Conservation (phyloP, 352 stramenopile genomes). For the Globisporangium mamillatum region DNA sequence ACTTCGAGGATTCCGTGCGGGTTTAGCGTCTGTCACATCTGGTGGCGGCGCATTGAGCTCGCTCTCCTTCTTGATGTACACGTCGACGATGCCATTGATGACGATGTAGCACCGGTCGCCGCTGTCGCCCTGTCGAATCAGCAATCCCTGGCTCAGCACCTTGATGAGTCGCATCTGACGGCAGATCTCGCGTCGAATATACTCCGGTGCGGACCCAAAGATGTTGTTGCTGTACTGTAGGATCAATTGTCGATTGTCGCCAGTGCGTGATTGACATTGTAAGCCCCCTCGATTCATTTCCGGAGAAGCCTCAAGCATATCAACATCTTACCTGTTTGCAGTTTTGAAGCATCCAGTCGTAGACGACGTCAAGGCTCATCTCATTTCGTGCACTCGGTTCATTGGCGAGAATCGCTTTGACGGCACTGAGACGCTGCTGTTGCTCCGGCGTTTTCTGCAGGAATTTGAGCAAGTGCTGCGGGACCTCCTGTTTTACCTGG, state of each 20-base stretch:
- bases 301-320: background rate
- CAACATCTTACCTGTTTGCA: constrained; percentile 49
- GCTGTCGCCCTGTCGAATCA: constrained; percentile 73
- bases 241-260: background rate
- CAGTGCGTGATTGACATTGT: background rate
- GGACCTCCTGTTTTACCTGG: constrained; percentile 29
- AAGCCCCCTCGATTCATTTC: background rate
- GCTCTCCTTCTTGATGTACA: constrained; percentile 64
- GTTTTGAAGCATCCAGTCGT: constrained; percentile 79
- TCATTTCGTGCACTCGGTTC: constrained; percentile 55
- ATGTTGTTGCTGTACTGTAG: constrained; percentile 76
- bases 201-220: constrained; percentile 68
- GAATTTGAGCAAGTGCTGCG: constrained; percentile 52
- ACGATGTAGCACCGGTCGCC: constrained; percentile 79
- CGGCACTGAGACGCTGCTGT: constrained; percentile 39
- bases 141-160: constrained; percentile 40
- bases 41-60: constrained; percentile 20
- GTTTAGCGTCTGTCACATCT: background rate
- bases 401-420: constrained; percentile 55
- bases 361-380: constrained; percentile 64
- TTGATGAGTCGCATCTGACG: constrained; percentile 73
- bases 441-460: constrained; percentile 55
- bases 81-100: constrained; percentile 69
- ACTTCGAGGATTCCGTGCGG: constrained; percentile 5
- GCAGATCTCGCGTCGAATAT: constrained; percentile 77